Base-by-base conservation (phyloP, 164 flowering plant genomes). In the Litsea cubeba region DNA sequence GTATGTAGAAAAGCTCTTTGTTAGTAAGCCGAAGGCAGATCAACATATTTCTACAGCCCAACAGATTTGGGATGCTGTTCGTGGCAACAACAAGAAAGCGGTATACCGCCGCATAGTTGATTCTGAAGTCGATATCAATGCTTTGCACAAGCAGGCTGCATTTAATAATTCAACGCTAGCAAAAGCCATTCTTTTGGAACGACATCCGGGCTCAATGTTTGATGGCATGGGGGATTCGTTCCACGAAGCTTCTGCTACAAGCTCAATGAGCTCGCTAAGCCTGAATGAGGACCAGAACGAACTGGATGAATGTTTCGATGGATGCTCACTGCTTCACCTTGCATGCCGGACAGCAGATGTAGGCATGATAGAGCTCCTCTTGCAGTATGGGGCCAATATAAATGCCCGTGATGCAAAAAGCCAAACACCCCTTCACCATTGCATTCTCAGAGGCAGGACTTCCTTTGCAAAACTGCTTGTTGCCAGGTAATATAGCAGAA, bases 351-450 rank as follows among this genome's bases (percentile, higher is more conserved):
- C 85, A 68, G 86, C 90, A 30, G 98, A 92, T 63, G 71, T 90
- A 58, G 91, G 92, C 81, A 94, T 94, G 98, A 84, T 94, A 18
- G 97, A 92, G 85, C 87, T 94, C 57, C 93, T 94, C 15, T 80
- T 94, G 76, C 98, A 92, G 80, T 88, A 92, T 79, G 95, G 98
- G 66, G 98, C 93, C 58, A 84, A 89, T 65, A 77, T 88, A 72
- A 83, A 87, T 83, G 87, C 87, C 72, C 66, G 80, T 72, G 97
- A 94, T 83, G 82, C 85, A n/a, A 84, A 76, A 76, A 92, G 93
- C 25, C 90, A 77, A 69, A 89, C 95, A 2, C 92, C 98, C 62
- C 88, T 94, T 74, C 97, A 94, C 81, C 85, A 87, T 72, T 83
- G 90, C 70, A 78, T 92, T 65, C 70, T 86, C 30, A 80, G 82